Conservation (phyloP, 257 asterid genomes). For the Paulownia fortunei region DNA sequence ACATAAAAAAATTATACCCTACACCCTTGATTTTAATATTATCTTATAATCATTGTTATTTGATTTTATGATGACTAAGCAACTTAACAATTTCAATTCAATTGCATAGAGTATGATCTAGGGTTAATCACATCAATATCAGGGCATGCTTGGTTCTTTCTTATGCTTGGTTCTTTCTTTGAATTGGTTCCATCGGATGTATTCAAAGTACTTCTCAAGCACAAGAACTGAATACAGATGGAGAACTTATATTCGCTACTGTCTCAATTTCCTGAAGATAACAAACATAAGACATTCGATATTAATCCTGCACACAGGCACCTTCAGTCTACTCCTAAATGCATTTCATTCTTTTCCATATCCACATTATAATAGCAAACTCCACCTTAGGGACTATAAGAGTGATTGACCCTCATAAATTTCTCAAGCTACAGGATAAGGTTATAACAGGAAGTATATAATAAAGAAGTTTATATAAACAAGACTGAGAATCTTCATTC, state of each 20-base stretch:
- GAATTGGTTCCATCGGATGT: slow-evolving; percentile 5
- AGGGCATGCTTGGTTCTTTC: too few species aligned
- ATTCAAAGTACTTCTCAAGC: background rate
- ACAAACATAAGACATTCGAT: background rate
- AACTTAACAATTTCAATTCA: background rate
- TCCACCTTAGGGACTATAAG: background rate
- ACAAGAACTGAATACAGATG: background rate
- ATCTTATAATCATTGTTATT: background rate
- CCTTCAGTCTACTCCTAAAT: background rate
- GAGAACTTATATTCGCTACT: background rate
- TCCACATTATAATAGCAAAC: background rate
- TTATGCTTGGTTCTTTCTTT: background rate
- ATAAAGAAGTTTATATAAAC: background rate
- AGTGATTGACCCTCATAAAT: background rate
- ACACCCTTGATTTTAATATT: background rate
- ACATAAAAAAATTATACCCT: too few species aligned
- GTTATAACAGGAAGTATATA: background rate
- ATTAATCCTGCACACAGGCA: background rate
- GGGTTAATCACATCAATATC: background rate
- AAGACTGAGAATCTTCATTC: background rate
- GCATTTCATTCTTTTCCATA: background rate
- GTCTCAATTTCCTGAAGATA: background rate
- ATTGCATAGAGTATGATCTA: background rate
- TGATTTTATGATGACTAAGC: background rate
- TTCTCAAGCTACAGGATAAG: background rate